These are phyloP conservation scores for Trichoderma harzianum DNA, from an alignment of 2,329 filamentous ascomycete genomes.

Conservation along the genomic window DNA sequence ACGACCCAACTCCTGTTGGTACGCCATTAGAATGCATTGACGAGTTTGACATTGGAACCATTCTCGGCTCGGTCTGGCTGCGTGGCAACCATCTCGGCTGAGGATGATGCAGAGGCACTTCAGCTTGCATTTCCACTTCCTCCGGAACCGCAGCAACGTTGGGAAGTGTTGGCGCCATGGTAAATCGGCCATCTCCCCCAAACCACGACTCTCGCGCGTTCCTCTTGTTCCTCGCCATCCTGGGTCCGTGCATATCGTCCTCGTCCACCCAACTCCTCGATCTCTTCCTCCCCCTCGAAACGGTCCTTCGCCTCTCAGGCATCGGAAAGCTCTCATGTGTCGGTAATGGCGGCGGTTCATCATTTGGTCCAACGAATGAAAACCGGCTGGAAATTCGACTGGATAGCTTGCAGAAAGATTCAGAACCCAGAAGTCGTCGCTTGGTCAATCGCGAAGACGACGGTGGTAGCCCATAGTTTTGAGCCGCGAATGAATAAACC, in stretches of 20 bases:
- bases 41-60: background rate
- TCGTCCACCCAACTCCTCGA: conserved; percentile 44
- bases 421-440: conserved; percentile 27
- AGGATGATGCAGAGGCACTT: background rate
- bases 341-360: conserved; percentile 34
- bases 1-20: background rate
- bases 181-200: conserved; percentile 34
- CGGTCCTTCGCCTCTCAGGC: conserved; percentile 20
- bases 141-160: conserved; percentile 27
- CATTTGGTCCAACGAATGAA: conserved; percentile 27
- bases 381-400: conserved; percentile 30
- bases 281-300: conserved; percentile 23
- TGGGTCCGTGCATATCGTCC: conserved; percentile 48
- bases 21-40: conserved; percentile 11
- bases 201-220: conserved; percentile 29
- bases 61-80: conserved; percentile 3
- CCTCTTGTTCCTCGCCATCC: conserved; percentile 30
- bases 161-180: conserved; percentile 37
- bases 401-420: conserved; percentile 21
- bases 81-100: background rate
- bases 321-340: conserved; percentile 29
- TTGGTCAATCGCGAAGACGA: conserved; percentile 32
- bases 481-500: conserved; percentile 24
- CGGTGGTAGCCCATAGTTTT: background rate
- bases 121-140: conserved; percentile 19